Percentiles rank a stretch among this genome's conserved stretches.
These are phyloP conservation scores for Cornus kousa DNA, from an alignment of 148 eudicot genomes.

Conservation along the genomic window DNA sequence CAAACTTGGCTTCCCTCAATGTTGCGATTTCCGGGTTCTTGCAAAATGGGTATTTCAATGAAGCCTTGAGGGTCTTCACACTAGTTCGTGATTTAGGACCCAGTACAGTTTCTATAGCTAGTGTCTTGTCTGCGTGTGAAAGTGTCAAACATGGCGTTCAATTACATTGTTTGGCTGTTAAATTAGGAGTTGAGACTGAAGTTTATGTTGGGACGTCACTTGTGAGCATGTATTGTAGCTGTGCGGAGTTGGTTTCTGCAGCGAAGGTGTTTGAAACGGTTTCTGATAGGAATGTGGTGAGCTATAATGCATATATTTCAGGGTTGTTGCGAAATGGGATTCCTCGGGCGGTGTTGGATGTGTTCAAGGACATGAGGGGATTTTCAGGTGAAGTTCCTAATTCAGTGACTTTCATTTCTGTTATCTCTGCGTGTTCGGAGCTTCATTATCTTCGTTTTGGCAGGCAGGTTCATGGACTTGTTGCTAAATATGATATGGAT, in stretches of 20 bases:
- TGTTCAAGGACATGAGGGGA: slow-evolving; percentile 52
- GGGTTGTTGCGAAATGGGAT: slow-evolving; percentile 67
- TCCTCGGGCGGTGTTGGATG: slow-evolving; percentile 16
- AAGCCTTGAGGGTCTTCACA: slow-evolving; percentile 46
- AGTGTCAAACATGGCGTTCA: slow-evolving; percentile 47
- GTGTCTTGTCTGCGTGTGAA: slow-evolving; percentile 55
- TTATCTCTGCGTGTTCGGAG: slow-evolving; percentile 63
- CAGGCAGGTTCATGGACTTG: slow-evolving; percentile 62
- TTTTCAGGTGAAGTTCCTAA: slow-evolving; percentile 40
- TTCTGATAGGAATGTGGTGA: slow-evolving; percentile 48
- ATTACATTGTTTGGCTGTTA: slow-evolving; percentile 68
- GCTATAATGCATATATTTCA: slow-evolving; percentile 67
- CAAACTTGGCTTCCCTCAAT: slow-evolving; percentile 25
- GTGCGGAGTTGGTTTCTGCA: slow-evolving; percentile 40
- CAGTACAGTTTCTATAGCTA: slow-evolving; percentile 62
- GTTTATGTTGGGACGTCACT: slow-evolving; percentile 64
- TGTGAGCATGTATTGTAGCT: slow-evolving; percentile 54
- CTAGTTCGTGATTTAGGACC: slow-evolving; percentile 42
- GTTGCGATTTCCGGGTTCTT: slow-evolving; percentile 45
- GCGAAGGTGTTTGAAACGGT: slow-evolving; percentile 49
- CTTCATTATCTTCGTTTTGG: slow-evolving; percentile 46
- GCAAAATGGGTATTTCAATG: slow-evolving; percentile 45
- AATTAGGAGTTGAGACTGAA: slow-evolving; percentile 74
- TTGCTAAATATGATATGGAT: slow-evolving; percentile 41
- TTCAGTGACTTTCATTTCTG: slow-evolving; percentile 56